Conservation (phyloP, 2,329 filamentous ascomycete genomes). For the Zopfia rhizophila region DNA sequence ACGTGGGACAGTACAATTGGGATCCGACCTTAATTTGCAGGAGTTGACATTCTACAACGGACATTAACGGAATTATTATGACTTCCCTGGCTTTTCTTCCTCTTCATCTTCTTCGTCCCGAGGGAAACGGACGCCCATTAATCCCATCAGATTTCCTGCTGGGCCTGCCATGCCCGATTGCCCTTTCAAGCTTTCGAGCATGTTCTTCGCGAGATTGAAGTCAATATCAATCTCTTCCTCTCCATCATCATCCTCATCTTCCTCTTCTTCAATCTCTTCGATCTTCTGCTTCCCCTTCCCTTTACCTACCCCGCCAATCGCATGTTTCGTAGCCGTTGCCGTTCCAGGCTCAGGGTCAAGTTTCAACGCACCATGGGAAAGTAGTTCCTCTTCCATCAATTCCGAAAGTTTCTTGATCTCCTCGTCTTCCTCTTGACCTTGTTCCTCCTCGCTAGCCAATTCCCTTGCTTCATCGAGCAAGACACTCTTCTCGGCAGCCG, state of each 20-base stretch:
- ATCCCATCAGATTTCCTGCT: conserved; percentile 83
- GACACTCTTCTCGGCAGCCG: conserved; percentile 49
- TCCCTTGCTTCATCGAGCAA: conserved; percentile 46
- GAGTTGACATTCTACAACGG: too few relatives aligned
- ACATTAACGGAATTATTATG: not conserved
- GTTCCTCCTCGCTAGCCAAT: conserved; percentile 54
- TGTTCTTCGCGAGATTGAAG: conserved; percentile 87
- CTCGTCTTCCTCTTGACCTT: conserved; percentile 56
- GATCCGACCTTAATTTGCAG: too few relatives aligned
- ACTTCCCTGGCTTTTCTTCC: not conserved
- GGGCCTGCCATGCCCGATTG: conserved; percentile 88
- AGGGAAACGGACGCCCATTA: conserved; percentile 86
- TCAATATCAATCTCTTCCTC: conserved; percentile 74
- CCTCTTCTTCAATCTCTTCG: conserved; percentile 22
- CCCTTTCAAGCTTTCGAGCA: conserved; percentile 91
- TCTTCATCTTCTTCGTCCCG: conserved; percentile 74
- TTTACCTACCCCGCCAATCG: conserved; percentile 22
- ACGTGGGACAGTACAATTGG: too few relatives aligned
- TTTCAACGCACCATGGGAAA: conserved; percentile 72
- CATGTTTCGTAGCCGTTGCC: conserved; percentile 16
- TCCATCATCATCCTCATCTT: conserved; percentile 60
- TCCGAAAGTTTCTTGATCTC: conserved; percentile 73
- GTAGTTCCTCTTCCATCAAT: conserved; percentile 79
- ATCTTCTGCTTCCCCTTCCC: conserved; percentile 41
- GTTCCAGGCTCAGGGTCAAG: conserved; percentile 38